Evolutionary conservation across 345 rosid genomes (phyloP), one percentile per base, ranked within the genome.

Genomic region (Boechera stricta): DNA sequence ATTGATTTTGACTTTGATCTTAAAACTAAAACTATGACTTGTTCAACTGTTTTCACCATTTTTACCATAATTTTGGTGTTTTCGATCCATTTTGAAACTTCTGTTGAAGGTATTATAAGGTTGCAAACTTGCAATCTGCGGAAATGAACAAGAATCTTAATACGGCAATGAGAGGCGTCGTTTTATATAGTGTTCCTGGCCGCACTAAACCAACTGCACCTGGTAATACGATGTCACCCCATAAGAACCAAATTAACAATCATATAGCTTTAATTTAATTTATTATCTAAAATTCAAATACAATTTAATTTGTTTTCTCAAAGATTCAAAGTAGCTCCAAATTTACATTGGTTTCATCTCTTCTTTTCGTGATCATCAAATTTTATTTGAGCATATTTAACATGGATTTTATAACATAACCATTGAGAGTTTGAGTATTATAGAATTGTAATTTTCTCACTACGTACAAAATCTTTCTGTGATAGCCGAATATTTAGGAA

Each of bases 181-280:
- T 16, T 5, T 38, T 2, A 4, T 2, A 2, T 5, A 35, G 2
- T 55, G 38, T 55, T 8, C 18, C 8, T 55, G 2, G 60, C 36
- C 18, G 18, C 36, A 55, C 18, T 54, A 54, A 13, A 1, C 15
- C 36, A 28, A 28, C 3, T 59, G 7, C 26, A 7, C 5, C 26
- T 33, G 64, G 45, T 60, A 35, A n/a, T 58, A 59, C 64, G 12
- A 59, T 64, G 7, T 28, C 7, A 29, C 38, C 49, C 44, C 10
- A 44, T 28, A 29, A 28, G 4, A 15, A 44, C 15, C 7, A 8
- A 38, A 35, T 35, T 31, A 39, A 41, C 49, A 42, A 42, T 6
- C 42, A 10, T 32, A 16, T 13, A 9, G 10, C 4, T 28, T 6
- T 35, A 21, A 21, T 21, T 21, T 21, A 21, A 36, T 67, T 35